Evolutionary conservation across 495 filamentous ascomycete genomes (phyloP).

Genomic region (Margaritispora aquatica): DNA sequence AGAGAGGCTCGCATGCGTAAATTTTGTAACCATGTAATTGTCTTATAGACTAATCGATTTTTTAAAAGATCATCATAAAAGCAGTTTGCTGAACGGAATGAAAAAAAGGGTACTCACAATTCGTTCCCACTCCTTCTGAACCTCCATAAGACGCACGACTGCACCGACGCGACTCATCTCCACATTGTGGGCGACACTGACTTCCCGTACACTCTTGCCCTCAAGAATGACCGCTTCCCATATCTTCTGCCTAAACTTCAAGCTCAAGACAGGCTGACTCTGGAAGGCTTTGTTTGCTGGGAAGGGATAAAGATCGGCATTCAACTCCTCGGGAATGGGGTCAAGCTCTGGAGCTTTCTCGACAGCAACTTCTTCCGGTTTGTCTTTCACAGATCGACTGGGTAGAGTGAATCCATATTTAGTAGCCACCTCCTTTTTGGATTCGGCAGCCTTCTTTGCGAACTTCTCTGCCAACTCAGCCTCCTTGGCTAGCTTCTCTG

Average conservation of each 20-base stretch:
- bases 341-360: neutral
- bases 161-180: conserved; percentile 86
- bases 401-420: too few species aligned
- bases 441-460: neutral
- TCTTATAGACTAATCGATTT: conserved; percentile 99
- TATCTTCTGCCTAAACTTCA: conserved; percentile 68
- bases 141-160: conserved; percentile 77
- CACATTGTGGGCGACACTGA: conserved; percentile 71
- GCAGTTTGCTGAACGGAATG: conserved; percentile 4
- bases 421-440: neutral
- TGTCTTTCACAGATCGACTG: neutral
- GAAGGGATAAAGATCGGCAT: conserved; percentile 47
- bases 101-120: conserved; percentile 48
- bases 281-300: conserved; percentile 67
- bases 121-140: conserved; percentile 71
- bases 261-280: conserved; percentile 69
- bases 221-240: conserved; percentile 57
- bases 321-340: neutral
- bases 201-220: conserved; percentile 64
- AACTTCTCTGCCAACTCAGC: neutral
- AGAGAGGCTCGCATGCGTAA: conserved; percentile 43
- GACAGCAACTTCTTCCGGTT: neutral
- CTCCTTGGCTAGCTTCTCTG: neutral
- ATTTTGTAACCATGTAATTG: conserved; percentile 70
- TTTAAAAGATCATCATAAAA: conserved; percentile 49